phyloP scores from a whole-genome alignment of 192 early-diverging fungal genomes.

The Coemansia sp. region DNA sequence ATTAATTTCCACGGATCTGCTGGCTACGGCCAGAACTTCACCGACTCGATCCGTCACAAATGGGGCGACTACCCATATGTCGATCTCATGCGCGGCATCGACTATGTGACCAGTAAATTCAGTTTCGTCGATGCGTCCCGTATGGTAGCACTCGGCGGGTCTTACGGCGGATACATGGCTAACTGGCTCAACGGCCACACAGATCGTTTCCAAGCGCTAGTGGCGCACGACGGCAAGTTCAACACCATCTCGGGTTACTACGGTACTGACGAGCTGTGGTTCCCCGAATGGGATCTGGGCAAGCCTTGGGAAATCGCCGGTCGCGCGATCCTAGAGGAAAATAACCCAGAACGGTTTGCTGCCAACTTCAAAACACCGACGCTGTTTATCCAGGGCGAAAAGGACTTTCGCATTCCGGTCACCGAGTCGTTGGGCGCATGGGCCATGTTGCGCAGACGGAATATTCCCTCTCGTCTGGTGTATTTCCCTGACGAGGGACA shows the following conservation, averaged over 20 bases:
- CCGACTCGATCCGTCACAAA: constrained; percentile 63
- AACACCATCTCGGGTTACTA: constrained; percentile 63
- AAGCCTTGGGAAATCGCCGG: constrained; percentile 61
- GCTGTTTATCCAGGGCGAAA: constrained; percentile 72
- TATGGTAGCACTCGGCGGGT: constrained; percentile 64
- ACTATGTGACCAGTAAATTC: constrained; percentile 59
- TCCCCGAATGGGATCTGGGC: constrained; percentile 72
- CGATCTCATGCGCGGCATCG: constrained; percentile 71
- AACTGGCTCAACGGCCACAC: constrained; percentile 81
- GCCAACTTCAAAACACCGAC: constrained; percentile 77
- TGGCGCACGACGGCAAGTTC: constrained; percentile 76
- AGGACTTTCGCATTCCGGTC: constrained; percentile 69
- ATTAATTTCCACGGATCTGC: constrained; percentile 76
- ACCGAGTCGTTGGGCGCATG: constrained; percentile 72
- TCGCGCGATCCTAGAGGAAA: constrained; percentile 61
- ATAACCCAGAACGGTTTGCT: constrained; percentile 68
- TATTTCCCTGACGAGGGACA: constrained; percentile 80
- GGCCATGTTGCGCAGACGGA: constrained; percentile 71
- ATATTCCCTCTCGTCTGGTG: constrained; percentile 66
- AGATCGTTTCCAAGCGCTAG: constrained; percentile 59
- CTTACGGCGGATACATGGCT: constrained; percentile 74
- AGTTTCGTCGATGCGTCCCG: constrained; percentile 54
- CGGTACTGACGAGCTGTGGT: constrained; percentile 78
- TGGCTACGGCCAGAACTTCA: constrained; percentile 73
- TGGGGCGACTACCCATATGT: constrained; percentile 76